Conservation (phyloP, 1,284 basidiomycete species). For the Ceratobasidium sp. region DNA sequence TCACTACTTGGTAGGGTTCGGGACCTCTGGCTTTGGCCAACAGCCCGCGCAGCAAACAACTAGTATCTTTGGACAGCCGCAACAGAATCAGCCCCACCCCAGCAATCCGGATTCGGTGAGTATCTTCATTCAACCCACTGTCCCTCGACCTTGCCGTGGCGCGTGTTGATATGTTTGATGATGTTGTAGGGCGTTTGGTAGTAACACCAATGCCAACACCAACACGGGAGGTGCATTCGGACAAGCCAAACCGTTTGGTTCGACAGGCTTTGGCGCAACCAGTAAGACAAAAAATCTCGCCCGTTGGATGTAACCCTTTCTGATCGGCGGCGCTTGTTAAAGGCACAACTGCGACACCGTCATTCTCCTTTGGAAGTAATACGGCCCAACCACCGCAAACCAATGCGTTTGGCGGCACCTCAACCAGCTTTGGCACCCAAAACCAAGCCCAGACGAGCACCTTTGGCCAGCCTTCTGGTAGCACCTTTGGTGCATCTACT, state of each 20-base stretch:
- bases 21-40: constrained; percentile 23
- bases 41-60: constrained; percentile 18
- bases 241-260: constrained; percentile 58
- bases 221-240: constrained; percentile 47
- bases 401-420: constrained; percentile 32
- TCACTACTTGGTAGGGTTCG: constrained; percentile 21
- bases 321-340: constrained; percentile 1
- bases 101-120: constrained; percentile 38
- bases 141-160: background rate
- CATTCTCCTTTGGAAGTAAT: constrained; percentile 25
- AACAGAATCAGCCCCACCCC: constrained; percentile 35
- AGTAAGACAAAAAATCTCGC: constrained; percentile 45
- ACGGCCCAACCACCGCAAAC: constrained; percentile 9
- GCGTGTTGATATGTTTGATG: background rate
- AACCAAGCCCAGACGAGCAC: constrained; percentile 37
- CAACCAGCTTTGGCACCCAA: constrained; percentile 35
- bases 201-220: constrained; percentile 51
- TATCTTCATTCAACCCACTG: constrained; percentile 11
- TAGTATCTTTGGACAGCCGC: constrained; percentile 41
- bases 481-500: constrained; percentile 47
- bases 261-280: constrained; percentile 71
- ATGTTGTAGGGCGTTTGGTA: constrained; percentile 62
- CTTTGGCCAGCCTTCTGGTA: constrained; percentile 44
- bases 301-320: background rate
- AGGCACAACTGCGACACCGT: constrained; percentile 17